A percentile compares a stretch with the other conserved stretches of the same genome.
These are phyloP conservation scores for Zygosaccharomyces pseudobailii DNA, from an alignment of 1,139 yeast genomes.

Conservation along the genomic window DNA sequence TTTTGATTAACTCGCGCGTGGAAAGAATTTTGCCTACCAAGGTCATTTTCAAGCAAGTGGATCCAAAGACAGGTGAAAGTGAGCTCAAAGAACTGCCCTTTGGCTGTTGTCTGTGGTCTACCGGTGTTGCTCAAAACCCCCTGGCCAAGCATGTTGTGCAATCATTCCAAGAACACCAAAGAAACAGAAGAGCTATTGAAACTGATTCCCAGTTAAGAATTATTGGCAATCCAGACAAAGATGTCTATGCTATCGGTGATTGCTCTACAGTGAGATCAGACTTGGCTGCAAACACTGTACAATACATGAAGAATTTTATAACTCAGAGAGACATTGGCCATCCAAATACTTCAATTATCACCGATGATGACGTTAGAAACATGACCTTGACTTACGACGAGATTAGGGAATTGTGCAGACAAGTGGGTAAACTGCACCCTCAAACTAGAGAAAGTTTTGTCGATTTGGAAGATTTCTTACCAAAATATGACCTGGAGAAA, in stretches of 20 bases:
- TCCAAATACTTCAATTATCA: constrained; percentile 34
- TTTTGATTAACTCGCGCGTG: constrained; percentile 56
- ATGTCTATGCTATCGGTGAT: constrained; percentile 65
- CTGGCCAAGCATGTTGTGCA: constrained; percentile 47
- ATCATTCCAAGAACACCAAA: constrained; percentile 42
- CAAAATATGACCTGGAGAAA: constrained; percentile 44
- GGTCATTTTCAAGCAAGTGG: constrained; percentile 49
- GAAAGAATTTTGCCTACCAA: constrained; percentile 48
- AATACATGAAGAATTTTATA: constrained; percentile 41
- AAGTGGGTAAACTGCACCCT: constrained; percentile 49
- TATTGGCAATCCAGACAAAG: constrained; percentile 56
- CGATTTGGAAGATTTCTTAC: constrained; percentile 45
- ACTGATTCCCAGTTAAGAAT: constrained; percentile 63
- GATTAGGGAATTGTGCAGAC: constrained; percentile 42
- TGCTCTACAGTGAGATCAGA: constrained; percentile 59
- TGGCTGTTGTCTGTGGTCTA: constrained; percentile 64
- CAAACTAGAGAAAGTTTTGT: constrained; percentile 53
- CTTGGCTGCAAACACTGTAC: constrained; percentile 49
- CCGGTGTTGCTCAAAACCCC: constrained; percentile 60
- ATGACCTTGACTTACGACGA: constrained; percentile 44
- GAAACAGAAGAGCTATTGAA: constrained; percentile 57
- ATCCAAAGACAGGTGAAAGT: constrained; percentile 37
- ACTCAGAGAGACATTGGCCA: constrained; percentile 37
- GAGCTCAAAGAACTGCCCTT: constrained; percentile 48
- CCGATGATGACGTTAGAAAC: constrained; percentile 42